Percentiles rank a stretch among this genome's conserved stretches.
phyloP scores from a whole-genome alignment of 345 rosid species.

The Aegle marmelos region DNA sequence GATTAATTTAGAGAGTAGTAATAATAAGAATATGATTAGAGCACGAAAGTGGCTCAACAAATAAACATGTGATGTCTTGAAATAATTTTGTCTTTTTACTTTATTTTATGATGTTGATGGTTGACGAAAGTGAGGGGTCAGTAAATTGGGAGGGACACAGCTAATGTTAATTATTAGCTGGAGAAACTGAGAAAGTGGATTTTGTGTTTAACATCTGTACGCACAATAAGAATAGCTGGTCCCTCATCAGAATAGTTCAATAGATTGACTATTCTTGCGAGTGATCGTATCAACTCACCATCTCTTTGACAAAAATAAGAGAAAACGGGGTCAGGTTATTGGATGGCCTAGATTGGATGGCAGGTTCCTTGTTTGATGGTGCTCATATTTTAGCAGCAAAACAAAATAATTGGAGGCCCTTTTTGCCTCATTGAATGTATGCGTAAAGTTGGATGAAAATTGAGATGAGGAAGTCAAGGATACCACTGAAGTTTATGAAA shows the following conservation, averaged over 20 bases:
- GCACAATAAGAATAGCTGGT: conserved; percentile 20
- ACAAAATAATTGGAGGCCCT: conserved; percentile 2
- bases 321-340: conserved; percentile 7
- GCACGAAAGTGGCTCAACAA: conserved; percentile 3
- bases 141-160: conserved; percentile 11
- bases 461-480: conserved; percentile 15
- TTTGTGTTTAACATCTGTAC: conserved; percentile 19
- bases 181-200: conserved; percentile 20
- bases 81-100: conserved; percentile 12
- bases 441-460: conserved; percentile 15
- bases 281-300: conserved; percentile 28
- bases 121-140: conserved; percentile 25
- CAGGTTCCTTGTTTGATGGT: conserved; percentile 7
- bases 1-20: neutral
- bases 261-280: conserved; percentile 21
- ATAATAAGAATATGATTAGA: neutral
- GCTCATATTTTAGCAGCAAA: conserved; percentile 11
- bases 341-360: conserved; percentile 26
- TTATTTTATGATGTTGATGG: conserved; percentile 32
- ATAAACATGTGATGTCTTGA: conserved; percentile 3
- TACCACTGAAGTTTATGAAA: conserved; percentile 12
- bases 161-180: conserved; percentile 18
- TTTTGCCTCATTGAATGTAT: conserved; percentile 23
- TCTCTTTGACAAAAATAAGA: conserved; percentile 22
- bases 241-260: conserved; percentile 27